Conservation (phyloP, 495 filamentous ascomycete genomes). For the Geoglossum glabrum region DNA sequence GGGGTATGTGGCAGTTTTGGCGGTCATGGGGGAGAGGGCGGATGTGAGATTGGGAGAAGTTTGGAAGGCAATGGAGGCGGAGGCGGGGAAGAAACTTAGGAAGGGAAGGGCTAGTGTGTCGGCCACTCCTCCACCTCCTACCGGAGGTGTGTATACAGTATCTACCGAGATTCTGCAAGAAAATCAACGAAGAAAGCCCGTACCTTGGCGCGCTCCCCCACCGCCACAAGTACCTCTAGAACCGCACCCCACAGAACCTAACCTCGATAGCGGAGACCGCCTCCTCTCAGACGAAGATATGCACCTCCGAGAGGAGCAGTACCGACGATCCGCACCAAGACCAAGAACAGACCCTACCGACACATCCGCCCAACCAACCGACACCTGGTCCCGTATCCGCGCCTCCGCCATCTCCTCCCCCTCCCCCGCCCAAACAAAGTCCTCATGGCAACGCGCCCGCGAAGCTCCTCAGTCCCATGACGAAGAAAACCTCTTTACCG, state of each 20-base stretch:
- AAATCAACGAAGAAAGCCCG: background rate
- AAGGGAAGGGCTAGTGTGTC: background rate
- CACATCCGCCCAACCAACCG: background rate
- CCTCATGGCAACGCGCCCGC: background rate
- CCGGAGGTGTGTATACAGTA: too few relatives aligned
- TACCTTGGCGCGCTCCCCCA: background rate
- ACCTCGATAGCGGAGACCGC: background rate
- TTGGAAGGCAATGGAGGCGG: background rate
- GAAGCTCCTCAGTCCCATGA: background rate
- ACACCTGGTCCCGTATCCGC: background rate
- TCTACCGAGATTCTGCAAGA: too few relatives aligned
- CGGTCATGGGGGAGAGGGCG: background rate
- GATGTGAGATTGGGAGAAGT: background rate
- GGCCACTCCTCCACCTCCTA: too few relatives aligned
- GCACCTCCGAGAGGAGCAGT: too few relatives aligned
- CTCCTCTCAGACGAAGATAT: too few relatives aligned
- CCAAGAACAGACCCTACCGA: too few relatives aligned
- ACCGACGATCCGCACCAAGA: too few relatives aligned
- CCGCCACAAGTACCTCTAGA: background rate
- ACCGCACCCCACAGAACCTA: background rate
- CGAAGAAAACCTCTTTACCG: background rate
- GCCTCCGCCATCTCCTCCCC: background rate
- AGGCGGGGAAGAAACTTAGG: background rate
- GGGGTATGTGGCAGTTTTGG: background rate
- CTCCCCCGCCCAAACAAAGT: background rate